A percentile compares a stretch with the other conserved stretches of the same genome.
phyloP scores from a whole-genome alignment of 2,329 filamentous ascomycete species.

The Microdochium trichocladiopsis region DNA sequence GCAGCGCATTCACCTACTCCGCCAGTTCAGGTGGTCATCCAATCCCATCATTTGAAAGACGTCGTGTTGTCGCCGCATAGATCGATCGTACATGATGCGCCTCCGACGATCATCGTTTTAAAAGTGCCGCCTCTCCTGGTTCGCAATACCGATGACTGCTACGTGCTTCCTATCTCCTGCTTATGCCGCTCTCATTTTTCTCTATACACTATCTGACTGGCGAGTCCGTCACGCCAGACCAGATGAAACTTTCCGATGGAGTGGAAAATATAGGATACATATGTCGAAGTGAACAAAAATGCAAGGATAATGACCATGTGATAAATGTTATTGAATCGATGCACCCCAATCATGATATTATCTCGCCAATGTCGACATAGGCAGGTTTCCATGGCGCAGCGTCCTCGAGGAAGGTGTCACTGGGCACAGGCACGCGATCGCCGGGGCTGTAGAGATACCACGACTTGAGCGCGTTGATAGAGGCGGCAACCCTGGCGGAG shows the following conservation, averaged over 20 bases:
- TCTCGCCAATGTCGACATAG: conserved; percentile 65
- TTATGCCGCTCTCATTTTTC: neutral
- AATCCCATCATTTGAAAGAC: no score
- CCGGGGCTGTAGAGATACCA: conserved; percentile 95
- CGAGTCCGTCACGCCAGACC: neutral
- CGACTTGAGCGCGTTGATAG: conserved; percentile 78
- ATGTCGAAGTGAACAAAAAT: neutral
- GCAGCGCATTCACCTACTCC: no score
- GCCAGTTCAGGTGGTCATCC: no score
- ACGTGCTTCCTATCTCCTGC: no score
- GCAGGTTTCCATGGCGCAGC: conserved; percentile 59
- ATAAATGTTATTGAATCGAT: neutral
- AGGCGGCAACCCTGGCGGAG: conserved; percentile 70
- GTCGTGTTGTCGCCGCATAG: no score
- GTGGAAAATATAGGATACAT: neutral
- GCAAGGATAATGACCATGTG: neutral
- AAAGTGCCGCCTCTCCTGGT: no score
- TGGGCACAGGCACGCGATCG: conserved; percentile 56
- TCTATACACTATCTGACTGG: neutral
- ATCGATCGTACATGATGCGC: no score
- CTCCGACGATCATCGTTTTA: no score
- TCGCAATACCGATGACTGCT: no score
- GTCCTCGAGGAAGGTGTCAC: conserved; percentile 57
- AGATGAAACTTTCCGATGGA: neutral
- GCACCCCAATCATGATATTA: conserved; percentile 37